Percentiles rank a stretch among this genome's conserved stretches.
These are phyloP conservation scores for Piper betle DNA, from an alignment of 164 flowering plant species.

Conservation along the genomic window DNA sequence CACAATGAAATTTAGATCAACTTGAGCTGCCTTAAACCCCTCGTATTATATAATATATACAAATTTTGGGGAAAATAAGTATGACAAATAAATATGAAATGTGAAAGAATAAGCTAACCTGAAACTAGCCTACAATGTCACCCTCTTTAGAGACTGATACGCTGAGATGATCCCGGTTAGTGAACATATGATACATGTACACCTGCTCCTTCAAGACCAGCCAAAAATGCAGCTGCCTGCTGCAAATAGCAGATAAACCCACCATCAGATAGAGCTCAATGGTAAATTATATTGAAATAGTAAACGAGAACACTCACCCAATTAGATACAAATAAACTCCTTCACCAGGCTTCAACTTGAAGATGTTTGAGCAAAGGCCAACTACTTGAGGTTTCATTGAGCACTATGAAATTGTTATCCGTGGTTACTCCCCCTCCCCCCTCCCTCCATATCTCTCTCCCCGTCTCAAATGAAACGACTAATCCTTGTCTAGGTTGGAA, in stretches of 20 bases:
- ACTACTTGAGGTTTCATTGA: neutral
- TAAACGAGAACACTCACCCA: neutral
- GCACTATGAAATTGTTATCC: too few relatives aligned
- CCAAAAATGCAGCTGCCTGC: neutral
- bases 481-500: too few relatives aligned
- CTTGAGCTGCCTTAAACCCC: neutral
- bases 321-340: neutral
- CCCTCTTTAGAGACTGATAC: neutral
- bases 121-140: neutral
- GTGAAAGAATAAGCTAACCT: conserved; percentile 1
- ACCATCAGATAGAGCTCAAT: neutral
- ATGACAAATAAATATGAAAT: too few relatives aligned
- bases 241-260: neutral
- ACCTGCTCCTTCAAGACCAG: neutral
- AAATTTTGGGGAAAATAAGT: neutral
- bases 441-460: too few relatives aligned
- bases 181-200: neutral
- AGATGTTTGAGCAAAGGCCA: neutral
- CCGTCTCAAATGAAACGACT: too few relatives aligned
- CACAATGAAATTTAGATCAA: neutral
- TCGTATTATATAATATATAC: neutral
- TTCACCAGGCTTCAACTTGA: neutral
- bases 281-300: neutral
- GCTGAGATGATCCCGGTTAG: neutral
- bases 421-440: neutral